Base-by-base conservation (phyloP, 768 basidiomycete genomes). In the Mycena belliarum region DNA sequence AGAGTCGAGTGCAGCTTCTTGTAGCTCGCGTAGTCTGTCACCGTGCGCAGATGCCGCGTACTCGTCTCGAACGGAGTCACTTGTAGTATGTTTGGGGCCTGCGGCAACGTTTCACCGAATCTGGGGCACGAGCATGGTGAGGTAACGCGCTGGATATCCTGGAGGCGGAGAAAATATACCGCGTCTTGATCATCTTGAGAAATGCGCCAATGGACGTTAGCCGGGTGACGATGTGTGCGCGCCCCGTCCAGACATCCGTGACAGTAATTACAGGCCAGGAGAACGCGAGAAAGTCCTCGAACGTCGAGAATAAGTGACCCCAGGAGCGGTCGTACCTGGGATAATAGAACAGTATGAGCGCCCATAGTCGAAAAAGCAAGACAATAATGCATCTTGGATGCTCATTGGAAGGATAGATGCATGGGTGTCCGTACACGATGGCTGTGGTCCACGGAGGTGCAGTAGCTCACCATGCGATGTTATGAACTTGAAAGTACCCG, bases 241-340 rank as follows among this genome's bases (percentile, higher is more conserved):
- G 79, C 18, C 88, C 86, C 1, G 91, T 89, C 69, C 78, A 80
- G 41, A 77, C 68, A 68, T 92, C 89, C 33, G 91, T 92, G 42
- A 90, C 82, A 1, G 85, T 85, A 59, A 93, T 87, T 18, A 82
- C 84, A 6, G 91, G 91, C 91, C 91, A 93, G 38, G 87, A 89
- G 69, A 92, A 93, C 14, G 82, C 77, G 33, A 93, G 77, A 70
- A 93, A 93, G 26, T 82, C 84, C 46, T 89, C 88, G 67, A 93
- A 93, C 0, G 87, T 82, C 46, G 85, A 82, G 72, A 93, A 93
- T 33, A 88, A 75, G 47, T 85, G 82, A 4, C 88, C 87, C 91
- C 91, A 93, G 25, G 88, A 81, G 52, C 85, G 81, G 52, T 93
- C 89, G 61, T 88, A 88, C 89, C 90, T 90, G 56, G 25, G 52